Base-by-base conservation (phyloP, 257 asterid genomes). In the Nicotiana knightiana region DNA sequence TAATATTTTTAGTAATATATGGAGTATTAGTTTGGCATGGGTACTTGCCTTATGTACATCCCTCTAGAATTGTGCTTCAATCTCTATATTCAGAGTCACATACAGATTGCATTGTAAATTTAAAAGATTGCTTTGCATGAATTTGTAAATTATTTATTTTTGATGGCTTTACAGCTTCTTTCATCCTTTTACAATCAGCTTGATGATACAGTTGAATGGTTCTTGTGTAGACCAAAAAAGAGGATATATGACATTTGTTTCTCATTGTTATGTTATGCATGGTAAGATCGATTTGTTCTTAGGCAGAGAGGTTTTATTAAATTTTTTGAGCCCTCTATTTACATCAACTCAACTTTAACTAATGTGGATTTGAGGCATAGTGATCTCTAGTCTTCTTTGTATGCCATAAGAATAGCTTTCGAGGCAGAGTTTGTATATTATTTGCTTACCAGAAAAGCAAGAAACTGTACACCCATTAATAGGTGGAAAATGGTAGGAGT, bases 301-400 rank as follows among this genome's bases (percentile, higher is more conserved):
- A 73, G 62, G 79, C 6, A 48, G 43, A 73, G 79, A 73, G 79
- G 79, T 73, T 26, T 48, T 24, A 48, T 43, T 61, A 43, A 68
- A n/a, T n/a, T 39, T 6, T 43, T 71, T n/a, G 6, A 71, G 55
- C 59, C 3, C 26, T 43, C 13, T 71, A 12, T 24, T 46, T 43
- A 24, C 55, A 12, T 71, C 55, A 46, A 46, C 37, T 11, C 78
- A 71, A 12, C 59, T 4, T 6, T 46, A 46, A 71, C 21, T 39
- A 71, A 71, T 46, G 37, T 24, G 77, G 57, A 39, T 68, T 68
- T 39, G 57, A 68, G 77, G 57, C 21, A 24, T 12, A 71, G 3
- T 24, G 78, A 46, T 46, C 61, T 46, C 32, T 71, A 24, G 13
- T 46, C 78, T 71, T 71, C 37, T 24, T 39, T 18, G 43, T n/a